phyloP scores from a whole-genome alignment of 768 basidiomycete genomes.

The Cantharellus anzutake region DNA sequence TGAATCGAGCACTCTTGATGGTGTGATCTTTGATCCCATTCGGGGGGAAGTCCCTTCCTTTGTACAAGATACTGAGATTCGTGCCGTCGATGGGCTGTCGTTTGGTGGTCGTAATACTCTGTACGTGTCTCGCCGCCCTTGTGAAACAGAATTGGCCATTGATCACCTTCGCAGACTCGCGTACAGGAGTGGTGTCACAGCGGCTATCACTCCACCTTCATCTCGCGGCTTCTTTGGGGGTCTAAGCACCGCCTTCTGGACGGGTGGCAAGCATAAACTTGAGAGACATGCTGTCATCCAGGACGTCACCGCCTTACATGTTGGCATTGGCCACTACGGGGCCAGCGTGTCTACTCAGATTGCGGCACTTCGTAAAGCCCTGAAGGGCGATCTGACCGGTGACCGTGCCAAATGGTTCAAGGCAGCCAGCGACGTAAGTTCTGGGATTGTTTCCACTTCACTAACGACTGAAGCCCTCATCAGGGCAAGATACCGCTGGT shows the following conservation, averaged over 20 bases:
- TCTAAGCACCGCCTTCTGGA: constrained; percentile 39
- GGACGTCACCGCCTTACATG: constrained; percentile 44
- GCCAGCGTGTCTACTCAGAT: constrained; percentile 69
- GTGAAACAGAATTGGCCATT: background rate
- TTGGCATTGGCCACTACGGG: constrained; percentile 30
- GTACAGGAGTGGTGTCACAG: constrained; percentile 55
- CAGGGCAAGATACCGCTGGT: constrained; percentile 43
- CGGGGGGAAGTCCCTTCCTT: constrained; percentile 12
- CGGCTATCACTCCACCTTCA: constrained; percentile 41
- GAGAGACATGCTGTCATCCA: constrained; percentile 42
- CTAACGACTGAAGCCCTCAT: constrained; percentile 1
- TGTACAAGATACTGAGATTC: constrained; percentile 22
- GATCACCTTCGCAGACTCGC: constrained; percentile 32
- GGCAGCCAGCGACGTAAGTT: constrained; percentile 27
- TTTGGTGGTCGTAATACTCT: constrained; percentile 51
- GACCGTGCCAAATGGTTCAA: constrained; percentile 30
- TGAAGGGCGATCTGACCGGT: constrained; percentile 16
- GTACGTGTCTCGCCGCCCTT: constrained; percentile 21
- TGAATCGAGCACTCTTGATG: constrained; percentile 52
- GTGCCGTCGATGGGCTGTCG: constrained; percentile 54
- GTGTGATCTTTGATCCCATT: constrained; percentile 32
- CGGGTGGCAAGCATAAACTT: constrained; percentile 38
- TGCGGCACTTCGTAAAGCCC: constrained; percentile 37
- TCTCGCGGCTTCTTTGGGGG: constrained; percentile 40
- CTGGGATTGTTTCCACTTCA: background rate